Conservation (phyloP, 176 grass and related monocot genomes). For the Aegilops speltoides region DNA sequence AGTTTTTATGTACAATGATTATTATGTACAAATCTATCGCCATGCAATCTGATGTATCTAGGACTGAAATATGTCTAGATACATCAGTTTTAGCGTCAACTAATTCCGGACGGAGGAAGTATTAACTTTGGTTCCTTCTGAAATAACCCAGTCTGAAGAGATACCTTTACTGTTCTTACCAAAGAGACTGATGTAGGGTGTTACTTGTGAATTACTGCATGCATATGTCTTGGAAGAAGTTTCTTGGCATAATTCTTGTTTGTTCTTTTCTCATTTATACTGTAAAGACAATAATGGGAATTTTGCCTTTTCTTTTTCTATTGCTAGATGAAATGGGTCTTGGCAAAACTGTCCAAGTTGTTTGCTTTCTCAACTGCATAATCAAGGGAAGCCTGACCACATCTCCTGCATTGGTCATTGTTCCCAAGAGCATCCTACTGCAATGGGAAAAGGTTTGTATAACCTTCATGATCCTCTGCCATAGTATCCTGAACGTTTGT, state of each 20-base stretch:
- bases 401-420: slow-evolving; percentile 55
- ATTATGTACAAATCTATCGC: neutral
- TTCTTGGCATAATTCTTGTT: neutral
- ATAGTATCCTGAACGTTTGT: neutral
- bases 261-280: neutral
- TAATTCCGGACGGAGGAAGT: no score
- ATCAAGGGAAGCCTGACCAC: slow-evolving; percentile 38
- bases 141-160: neutral
- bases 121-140: neutral
- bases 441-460: slow-evolving; percentile 73
- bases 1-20: neutral
- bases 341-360: slow-evolving; percentile 80
- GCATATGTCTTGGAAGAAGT: neutral
- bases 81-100: no score
- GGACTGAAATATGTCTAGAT: no score
- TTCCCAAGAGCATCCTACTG: slow-evolving; percentile 75
- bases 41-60: neutral
- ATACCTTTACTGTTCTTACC: neutral
- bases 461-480: neutral
- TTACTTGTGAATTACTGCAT: neutral
- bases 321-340: slow-evolving; percentile 84
- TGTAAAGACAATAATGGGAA: neutral
- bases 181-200: neutral
- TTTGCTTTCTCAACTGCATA: slow-evolving; percentile 56
- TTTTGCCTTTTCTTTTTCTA: slow-evolving; percentile 9